Percentiles rank a stretch among this genome's conserved stretches.
Conservation (phyloP, 805 yeast species). For the Starmerella sirachaensis region DNA sequence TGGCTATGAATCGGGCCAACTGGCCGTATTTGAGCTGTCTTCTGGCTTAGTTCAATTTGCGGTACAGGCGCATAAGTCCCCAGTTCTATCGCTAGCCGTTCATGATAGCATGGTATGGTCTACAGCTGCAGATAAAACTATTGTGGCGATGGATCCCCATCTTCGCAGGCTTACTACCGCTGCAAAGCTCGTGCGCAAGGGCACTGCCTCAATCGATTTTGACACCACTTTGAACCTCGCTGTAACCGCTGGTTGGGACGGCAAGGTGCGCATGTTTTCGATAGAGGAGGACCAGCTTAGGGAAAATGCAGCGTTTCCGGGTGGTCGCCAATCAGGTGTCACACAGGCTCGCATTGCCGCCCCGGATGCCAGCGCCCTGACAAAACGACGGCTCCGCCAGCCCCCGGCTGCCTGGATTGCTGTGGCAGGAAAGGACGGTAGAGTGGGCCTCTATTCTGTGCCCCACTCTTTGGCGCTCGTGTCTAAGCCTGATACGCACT, state of each 20-base stretch:
- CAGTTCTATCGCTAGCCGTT: constrained; percentile 25
- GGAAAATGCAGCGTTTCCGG: constrained; percentile 27
- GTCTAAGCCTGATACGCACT: constrained; percentile 7
- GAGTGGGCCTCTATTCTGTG: constrained; percentile 34
- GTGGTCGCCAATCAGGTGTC: constrained; percentile 26
- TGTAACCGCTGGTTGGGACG: constrained; percentile 33
- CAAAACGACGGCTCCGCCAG: constrained; percentile 12
- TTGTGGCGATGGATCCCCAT: constrained; percentile 1
- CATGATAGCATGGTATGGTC: constrained; percentile 22
- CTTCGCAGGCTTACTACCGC: background rate
- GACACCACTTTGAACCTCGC: constrained; percentile 18
- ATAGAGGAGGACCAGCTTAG: constrained; percentile 18
- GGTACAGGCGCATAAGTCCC: constrained; percentile 25
- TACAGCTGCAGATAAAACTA: constrained; percentile 23
- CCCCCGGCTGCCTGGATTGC: constrained; percentile 29
- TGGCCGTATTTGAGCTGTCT: constrained; percentile 25
- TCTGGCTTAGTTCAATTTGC: constrained; percentile 1
- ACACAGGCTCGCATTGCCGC: constrained; percentile 12
- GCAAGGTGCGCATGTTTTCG: constrained; percentile 27
- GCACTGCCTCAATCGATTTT: constrained; percentile 24
- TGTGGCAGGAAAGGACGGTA: constrained; percentile 46
- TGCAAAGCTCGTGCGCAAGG: constrained; percentile 19
- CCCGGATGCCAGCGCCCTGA: background rate
- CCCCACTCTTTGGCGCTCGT: constrained; percentile 22
- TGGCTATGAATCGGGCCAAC: constrained; percentile 70